A percentile compares a stretch with the other conserved stretches of the same genome.
These are phyloP conservation scores for Elaeis guineensis DNA, from an alignment of 176 grass and related monocot species.

Conservation along the genomic window DNA sequence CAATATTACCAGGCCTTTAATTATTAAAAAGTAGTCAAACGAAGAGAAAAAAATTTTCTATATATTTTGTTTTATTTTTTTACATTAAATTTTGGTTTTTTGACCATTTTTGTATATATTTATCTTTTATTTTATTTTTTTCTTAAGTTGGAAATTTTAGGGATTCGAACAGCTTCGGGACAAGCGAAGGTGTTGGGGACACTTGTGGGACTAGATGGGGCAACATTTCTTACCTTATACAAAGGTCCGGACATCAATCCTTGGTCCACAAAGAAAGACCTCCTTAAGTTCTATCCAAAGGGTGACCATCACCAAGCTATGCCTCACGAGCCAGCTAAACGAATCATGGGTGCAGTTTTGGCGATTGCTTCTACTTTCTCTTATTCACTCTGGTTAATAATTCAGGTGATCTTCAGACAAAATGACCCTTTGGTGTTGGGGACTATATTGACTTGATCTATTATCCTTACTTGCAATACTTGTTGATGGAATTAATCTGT, in stretches of 20 bases:
- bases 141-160: constrained; percentile 32
- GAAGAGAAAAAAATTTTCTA: no score
- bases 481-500: neutral
- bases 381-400: constrained; percentile 40
- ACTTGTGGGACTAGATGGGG: constrained; percentile 29
- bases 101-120: no score
- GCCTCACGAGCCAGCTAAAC: constrained; percentile 1
- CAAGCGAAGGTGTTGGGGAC: constrained; percentile 46
- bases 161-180: constrained; percentile 13
- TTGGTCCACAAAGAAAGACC: constrained; percentile 1
- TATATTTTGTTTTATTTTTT: no score
- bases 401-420: constrained; percentile 18
- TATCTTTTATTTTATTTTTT: neutral
- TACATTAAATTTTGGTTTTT: no score
- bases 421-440: neutral
- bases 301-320: neutral
- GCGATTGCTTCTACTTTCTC: constrained; percentile 39
- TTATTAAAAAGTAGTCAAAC: no score
- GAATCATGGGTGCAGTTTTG: constrained; percentile 34
- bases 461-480: neutral
- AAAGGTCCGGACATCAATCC: constrained; percentile 29
- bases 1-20: no score
- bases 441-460: neutral
- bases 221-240: constrained; percentile 58
- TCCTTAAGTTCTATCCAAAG: constrained; percentile 2